Conservation (phyloP, 2,329 filamentous ascomycete species). For the Hypoxylon sp. region DNA sequence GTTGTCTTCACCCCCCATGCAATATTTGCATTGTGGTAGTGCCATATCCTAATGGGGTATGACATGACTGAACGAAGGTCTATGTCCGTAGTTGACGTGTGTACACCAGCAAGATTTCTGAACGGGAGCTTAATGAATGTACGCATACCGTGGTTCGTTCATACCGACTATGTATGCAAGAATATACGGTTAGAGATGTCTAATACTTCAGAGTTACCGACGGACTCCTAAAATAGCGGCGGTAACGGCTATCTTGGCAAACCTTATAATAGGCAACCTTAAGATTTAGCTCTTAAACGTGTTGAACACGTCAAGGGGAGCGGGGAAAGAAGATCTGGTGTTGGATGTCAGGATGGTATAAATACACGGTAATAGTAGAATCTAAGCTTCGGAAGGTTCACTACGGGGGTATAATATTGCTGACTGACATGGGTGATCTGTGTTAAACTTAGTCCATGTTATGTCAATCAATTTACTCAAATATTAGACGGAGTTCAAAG, state of each 20-base stretch:
- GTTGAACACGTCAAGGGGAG: neutral
- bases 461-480: neutral
- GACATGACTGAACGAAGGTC: neutral
- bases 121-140: neutral
- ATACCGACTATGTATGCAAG: neutral
- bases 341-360: neutral
- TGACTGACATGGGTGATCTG: neutral
- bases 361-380: neutral
- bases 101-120: neutral
- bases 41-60: neutral
- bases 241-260: neutral
- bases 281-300: neutral
- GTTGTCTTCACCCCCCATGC: too few relatives aligned
- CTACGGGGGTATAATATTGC: neutral
- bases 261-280: neutral
- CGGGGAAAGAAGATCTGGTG: neutral
- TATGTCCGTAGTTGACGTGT: neutral
- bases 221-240: conserved; percentile 27
- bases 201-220: neutral
- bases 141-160: neutral
- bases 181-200: neutral
- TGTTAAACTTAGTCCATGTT: neutral
- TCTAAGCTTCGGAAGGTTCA: neutral
- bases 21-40: too few relatives aligned
- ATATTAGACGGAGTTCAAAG: too few relatives aligned